Percentiles rank a stretch among this genome's conserved stretches.
Conservation (phyloP, 2,329 filamentous ascomycete species). For the Trichoderma pleuroti region DNA sequence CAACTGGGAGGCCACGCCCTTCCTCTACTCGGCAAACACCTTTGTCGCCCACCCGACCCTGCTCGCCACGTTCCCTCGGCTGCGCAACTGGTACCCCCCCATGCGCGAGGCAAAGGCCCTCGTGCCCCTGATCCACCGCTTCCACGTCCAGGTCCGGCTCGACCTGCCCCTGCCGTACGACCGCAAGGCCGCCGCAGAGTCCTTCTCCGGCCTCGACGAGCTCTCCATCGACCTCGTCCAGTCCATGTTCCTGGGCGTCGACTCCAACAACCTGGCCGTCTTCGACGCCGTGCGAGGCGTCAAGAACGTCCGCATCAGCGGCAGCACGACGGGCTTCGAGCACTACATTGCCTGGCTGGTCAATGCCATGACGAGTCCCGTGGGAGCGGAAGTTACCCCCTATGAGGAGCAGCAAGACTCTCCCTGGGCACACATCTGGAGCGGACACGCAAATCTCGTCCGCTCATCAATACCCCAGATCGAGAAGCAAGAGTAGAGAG, state of each 20-base stretch:
- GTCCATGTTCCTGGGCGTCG: slow-evolving; percentile 38
- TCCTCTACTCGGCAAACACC: slow-evolving; percentile 44
- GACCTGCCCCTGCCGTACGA: slow-evolving; percentile 38
- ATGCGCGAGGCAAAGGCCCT: slow-evolving; percentile 29
- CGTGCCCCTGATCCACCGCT: slow-evolving; percentile 36
- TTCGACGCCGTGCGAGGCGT: slow-evolving; percentile 45
- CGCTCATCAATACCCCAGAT: neutral
- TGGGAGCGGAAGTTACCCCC: slow-evolving; percentile 23
- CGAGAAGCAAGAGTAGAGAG: neutral
- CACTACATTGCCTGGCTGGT: slow-evolving; percentile 43
- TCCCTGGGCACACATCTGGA: slow-evolving; percentile 24
- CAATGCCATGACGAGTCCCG: slow-evolving; percentile 34
- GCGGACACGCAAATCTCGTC: slow-evolving; percentile 9
- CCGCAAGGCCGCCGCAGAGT: slow-evolving; percentile 28
- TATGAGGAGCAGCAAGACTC: slow-evolving; percentile 20
- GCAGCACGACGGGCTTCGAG: slow-evolving; percentile 41
- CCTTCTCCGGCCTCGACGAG: slow-evolving; percentile 38
- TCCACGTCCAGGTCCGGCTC: slow-evolving; percentile 40
- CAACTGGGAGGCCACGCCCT: slow-evolving; percentile 38
- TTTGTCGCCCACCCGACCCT: slow-evolving; percentile 42
- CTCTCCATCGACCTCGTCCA: slow-evolving; percentile 40
- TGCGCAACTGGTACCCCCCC: slow-evolving; percentile 33
- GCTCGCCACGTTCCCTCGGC: slow-evolving; percentile 41
- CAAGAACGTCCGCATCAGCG: slow-evolving; percentile 33
- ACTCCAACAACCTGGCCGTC: slow-evolving; percentile 36